phyloP scores from a whole-genome alignment of 1,284 basidiomycete species.

The Volvariella volvacea region DNA sequence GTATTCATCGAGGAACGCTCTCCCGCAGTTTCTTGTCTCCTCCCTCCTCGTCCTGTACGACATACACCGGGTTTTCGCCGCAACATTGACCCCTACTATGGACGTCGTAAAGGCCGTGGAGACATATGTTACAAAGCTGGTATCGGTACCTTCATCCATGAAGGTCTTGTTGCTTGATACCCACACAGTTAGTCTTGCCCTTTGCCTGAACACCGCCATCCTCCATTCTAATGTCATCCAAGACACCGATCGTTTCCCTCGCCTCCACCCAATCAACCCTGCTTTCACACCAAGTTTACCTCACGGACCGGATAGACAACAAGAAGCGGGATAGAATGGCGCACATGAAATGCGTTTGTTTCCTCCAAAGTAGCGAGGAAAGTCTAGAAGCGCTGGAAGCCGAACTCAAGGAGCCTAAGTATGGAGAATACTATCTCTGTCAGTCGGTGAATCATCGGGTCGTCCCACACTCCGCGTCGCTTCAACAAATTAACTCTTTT shows the following conservation, averaged over 20 bases:
- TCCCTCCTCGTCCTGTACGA: too few relatives aligned
- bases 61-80: too few relatives aligned
- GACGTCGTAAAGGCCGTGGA: conserved; percentile 94
- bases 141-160: conserved; percentile 84
- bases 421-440: conserved; percentile 97
- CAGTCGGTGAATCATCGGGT: conserved; percentile 62
- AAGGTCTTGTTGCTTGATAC: conserved; percentile 96
- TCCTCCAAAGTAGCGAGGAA: conserved; percentile 76
- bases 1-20: too few relatives aligned
- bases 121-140: conserved; percentile 89
- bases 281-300: conserved; percentile 94
- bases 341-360: conserved; percentile 96
- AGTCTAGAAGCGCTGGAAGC: conserved; percentile 79
- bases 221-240: conserved; percentile 9
- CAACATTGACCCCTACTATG: conserved; percentile 42
- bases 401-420: conserved; percentile 87
- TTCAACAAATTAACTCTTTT: conserved; percentile 12
- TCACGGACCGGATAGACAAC: conserved; percentile 97
- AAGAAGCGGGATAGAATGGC: conserved; percentile 82
- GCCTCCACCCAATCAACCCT: conserved; percentile 93
- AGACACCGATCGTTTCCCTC: conserved; percentile 98
- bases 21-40: too few relatives aligned
- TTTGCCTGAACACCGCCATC: conserved; percentile 3
- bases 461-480: conserved; percentile 7
- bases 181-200: conserved; percentile 69